These are phyloP conservation scores for Fonsecaea pedrosoi DNA, from an alignment of 2,329 filamentous ascomycete genomes.

Conservation along the genomic window DNA sequence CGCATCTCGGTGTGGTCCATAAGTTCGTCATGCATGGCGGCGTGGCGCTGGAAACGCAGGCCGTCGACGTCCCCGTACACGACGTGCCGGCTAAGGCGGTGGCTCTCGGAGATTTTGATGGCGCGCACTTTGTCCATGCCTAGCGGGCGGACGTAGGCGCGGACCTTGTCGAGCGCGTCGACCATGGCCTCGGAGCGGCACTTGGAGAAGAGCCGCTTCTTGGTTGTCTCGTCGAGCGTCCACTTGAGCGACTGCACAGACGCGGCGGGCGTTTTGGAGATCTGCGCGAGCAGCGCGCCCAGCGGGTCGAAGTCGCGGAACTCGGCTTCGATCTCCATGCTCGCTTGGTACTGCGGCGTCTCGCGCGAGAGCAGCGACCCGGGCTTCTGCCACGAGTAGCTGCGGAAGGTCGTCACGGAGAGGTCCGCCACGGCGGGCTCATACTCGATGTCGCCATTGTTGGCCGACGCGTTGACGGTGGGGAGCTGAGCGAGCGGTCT, in stretches of 20 bases:
- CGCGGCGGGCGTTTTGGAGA: constrained; percentile 22
- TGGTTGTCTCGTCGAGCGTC: constrained; percentile 20
- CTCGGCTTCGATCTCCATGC: constrained; percentile 21
- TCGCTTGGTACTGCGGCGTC: constrained; percentile 17
- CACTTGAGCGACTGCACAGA: constrained; percentile 19
- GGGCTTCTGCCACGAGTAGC: constrained; percentile 18
- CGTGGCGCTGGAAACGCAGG: constrained; percentile 2
- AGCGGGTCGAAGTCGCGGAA: constrained; percentile 24
- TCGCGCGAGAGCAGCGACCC: constrained; percentile 18
- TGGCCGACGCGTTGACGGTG: neutral
- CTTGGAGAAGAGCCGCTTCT: neutral
- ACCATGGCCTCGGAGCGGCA: constrained; percentile 21
- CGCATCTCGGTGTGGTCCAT: neutral
- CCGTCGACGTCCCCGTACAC: constrained; percentile 10
- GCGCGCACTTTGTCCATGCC: constrained; percentile 27
- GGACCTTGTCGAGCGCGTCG: constrained; percentile 26
- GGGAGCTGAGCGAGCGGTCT: constrained; percentile 17
- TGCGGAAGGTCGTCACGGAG: constrained; percentile 23
- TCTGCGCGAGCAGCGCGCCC: constrained; percentile 16
- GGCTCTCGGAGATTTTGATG: constrained; percentile 15
- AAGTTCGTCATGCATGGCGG: neutral
- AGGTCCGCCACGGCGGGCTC: constrained; percentile 20
- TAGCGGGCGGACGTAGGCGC: constrained; percentile 22
- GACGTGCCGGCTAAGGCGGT: neutral
- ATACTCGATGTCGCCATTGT: neutral